Evolutionary conservation across 2,329 filamentous ascomycete species (phyloP), one percentile per base, ranked within the genome.

Genomic region (Lachnellula suecica): DNA sequence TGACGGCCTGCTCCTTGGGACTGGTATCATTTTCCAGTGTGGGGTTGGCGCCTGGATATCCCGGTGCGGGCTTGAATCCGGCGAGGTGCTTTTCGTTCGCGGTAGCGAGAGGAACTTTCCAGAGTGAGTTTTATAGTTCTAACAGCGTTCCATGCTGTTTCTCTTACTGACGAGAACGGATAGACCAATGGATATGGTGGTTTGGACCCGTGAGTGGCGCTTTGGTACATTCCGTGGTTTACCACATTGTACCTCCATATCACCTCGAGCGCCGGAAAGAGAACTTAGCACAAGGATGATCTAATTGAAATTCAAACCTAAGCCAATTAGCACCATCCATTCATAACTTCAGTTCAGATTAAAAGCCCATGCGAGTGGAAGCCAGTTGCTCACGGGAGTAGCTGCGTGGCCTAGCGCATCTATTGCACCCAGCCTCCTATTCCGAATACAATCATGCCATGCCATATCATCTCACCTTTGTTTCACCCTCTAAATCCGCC

Each of bases 201-300:
- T 58, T 68, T 41, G 69, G 65, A 1, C 67, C 69, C 3, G 64
- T 68, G 27, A 60, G 62, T 24, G 67, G 62, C n/a, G 59, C 59
- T 1, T 42, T 69, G 3, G 49, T 70, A 4, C 50, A 64, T 25
- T 61, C 60, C 1, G 23, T 63, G 1, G 41, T 67, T 17, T 70
- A 70, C 49, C 60, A 65, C 34, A 44, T 67, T 23, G 64, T 63
- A 6, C 70, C 68, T 4, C 69, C 67, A 2, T 65, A 65, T 42
- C 61, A 65, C 25, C 42, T 22, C 11, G 47, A 49, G 40, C 31
- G 22, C 6, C n/a, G 13, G n/a, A 45, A 15, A 17, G 43, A 29
- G 29, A 8, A 31, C 15, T 97, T 90, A 44, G 95, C 79, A 70
- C 96, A 89, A 62, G 89, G 88, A 89, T n/a, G n/a, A n/a, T n/a